Evolutionary conservation across 768 basidiomycete genomes (phyloP), one percentile per base, ranked within the genome.

Genomic region (Termitomyces sp.): DNA sequence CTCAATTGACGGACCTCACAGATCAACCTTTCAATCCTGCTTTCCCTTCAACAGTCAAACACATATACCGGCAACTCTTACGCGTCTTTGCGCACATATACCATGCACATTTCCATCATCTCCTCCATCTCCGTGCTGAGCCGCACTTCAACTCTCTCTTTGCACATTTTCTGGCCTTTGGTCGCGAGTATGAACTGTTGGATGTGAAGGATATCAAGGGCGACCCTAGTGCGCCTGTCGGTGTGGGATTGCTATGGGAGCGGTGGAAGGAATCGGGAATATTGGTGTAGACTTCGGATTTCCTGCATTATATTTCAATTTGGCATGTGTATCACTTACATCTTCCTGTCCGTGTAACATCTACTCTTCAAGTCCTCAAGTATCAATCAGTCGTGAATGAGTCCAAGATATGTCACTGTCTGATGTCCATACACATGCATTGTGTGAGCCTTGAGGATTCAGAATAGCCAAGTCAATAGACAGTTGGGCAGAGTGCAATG

Each of bases 71-170:
- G 32, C 95, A 98, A 66, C 90, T 98, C 35, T 83, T 98, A 55
- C 91, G 96, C 47, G 90, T 98, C 61, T 98, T 98, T 67, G 95
- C 96, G 10, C 96, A 98, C 76, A 84, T 98, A 64, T 98, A 98
- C 69, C 89, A 98, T 68, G 90, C 92, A 9, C 96, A 98, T 67
- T 98, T 94, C 68, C 78, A 80, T 2, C 86, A 91, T 63, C 89
- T 98, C 66, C 82, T 98, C 23, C 94, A 98, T 67, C 82, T 98
- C 25, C 91, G 92, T 40, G 86, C 89, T 10, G 96, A 98, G 67
- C 91, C 91, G 0, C 94, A 96, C 69, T 95, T 96, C 76, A 96
- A 96, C 70, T 96, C 94, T 3, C 84, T 98, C 37, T 98, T 98
- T 70, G 96, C 96, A 0, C 96, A 98, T 72, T 99, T 97, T 75